Conservation (phyloP, 352 stramenopile genomes). For the Globisporangium abappressorium region DNA sequence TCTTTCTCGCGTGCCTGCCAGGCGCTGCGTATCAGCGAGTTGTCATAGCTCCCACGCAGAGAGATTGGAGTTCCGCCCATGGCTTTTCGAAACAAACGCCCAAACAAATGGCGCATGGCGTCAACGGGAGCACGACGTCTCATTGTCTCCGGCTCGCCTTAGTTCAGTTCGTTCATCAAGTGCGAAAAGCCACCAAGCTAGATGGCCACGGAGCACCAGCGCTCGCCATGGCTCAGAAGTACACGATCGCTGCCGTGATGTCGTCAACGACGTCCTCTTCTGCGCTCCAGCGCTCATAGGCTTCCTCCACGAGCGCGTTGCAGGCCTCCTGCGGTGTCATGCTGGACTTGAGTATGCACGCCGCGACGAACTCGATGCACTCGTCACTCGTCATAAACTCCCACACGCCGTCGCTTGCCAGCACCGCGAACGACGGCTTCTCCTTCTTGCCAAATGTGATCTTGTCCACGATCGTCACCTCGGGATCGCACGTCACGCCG, state of each 20-base stretch:
- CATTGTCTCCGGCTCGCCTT: too few relatives aligned
- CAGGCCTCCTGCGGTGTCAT: slow-evolving; percentile 68
- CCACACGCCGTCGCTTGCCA: slow-evolving; percentile 83
- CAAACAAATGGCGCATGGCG: too few relatives aligned
- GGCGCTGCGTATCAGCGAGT: too few relatives aligned
- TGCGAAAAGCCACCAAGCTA: too few relatives aligned
- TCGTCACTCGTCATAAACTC: slow-evolving; percentile 79
- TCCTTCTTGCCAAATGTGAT: slow-evolving; percentile 23
- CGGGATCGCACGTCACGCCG: slow-evolving; percentile 69
- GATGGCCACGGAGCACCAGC: not conserved
- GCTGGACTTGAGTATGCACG: slow-evolving; percentile 37
- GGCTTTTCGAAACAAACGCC: too few relatives aligned
- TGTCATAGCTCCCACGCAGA: too few relatives aligned
- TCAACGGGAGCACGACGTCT: too few relatives aligned
- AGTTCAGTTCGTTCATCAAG: too few relatives aligned
- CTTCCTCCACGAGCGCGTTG: slow-evolving; percentile 64
- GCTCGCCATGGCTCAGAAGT: slow-evolving; percentile 30
- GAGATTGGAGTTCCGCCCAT: too few relatives aligned
- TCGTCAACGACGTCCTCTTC: slow-evolving; percentile 85
- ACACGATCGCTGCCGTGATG: slow-evolving; percentile 69
- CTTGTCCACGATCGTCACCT: slow-evolving; percentile 47
- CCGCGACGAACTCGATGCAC: slow-evolving; percentile 59
- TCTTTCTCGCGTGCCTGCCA: too few relatives aligned
- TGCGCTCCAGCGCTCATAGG: slow-evolving; percentile 66
- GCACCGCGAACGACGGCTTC: slow-evolving; percentile 55